These are phyloP conservation scores for Arthrobotrys pseudoclavata DNA, from an alignment of 2,329 filamentous ascomycete species.

Conservation along the genomic window DNA sequence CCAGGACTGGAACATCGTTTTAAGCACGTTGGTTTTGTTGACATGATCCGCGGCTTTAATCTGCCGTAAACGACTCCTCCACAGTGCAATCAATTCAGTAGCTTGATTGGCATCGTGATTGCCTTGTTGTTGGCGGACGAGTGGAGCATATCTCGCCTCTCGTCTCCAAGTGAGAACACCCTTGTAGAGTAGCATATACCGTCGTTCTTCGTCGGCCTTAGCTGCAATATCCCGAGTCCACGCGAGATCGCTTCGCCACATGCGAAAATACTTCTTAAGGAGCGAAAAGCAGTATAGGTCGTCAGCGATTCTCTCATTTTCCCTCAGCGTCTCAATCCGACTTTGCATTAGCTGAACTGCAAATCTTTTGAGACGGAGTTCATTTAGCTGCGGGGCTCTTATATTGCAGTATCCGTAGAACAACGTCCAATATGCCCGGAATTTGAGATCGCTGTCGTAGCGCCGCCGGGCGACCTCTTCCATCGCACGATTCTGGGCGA, in stretches of 20 bases:
- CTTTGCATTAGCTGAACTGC: conserved; percentile 36
- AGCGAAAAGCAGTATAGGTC: conserved; percentile 55
- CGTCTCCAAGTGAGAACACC: conserved; percentile 49
- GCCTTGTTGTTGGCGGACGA: conserved; percentile 50
- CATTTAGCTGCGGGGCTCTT: conserved; percentile 49
- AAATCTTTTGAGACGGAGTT: conserved; percentile 52
- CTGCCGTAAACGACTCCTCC: conserved; percentile 52
- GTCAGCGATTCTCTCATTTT: conserved; percentile 50
- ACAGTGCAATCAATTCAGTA: conserved; percentile 50
- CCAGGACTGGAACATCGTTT: conserved; percentile 43
- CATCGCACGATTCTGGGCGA: conserved; percentile 31
- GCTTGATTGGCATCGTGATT: conserved; percentile 44
- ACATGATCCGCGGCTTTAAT: conserved; percentile 53
- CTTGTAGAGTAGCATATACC: conserved; percentile 48
- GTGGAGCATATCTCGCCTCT: conserved; percentile 46
- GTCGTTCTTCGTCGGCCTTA: conserved; percentile 56
- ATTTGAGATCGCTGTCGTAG: conserved; percentile 52
- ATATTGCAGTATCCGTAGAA: conserved; percentile 59
- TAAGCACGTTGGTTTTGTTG: conserved; percentile 54
- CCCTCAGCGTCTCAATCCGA: conserved; percentile 25
- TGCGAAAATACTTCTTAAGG: conserved; percentile 44
- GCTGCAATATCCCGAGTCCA: conserved; percentile 51
- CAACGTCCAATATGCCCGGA: conserved; percentile 54
- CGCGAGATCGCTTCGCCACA: conserved; percentile 46
- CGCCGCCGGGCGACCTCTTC: conserved; percentile 41